phyloP scores from a whole-genome alignment of 805 yeast species.

The Suhomyces sp. region DNA sequence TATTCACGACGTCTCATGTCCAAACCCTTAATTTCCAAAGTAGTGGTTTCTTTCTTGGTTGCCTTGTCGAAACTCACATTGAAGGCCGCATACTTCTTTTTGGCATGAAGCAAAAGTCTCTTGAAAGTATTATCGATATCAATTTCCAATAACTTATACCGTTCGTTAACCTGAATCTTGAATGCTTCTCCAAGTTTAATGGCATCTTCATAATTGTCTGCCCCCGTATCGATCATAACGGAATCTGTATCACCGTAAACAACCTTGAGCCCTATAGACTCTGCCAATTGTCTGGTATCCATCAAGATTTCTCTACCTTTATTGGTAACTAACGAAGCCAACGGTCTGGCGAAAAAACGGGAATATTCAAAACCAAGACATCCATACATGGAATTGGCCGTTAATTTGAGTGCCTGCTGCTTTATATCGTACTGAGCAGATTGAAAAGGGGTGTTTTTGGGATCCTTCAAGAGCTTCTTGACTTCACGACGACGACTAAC shows the following conservation, averaged over 20 bases:
- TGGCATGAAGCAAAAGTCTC: constrained; percentile 81
- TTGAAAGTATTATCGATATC: constrained; percentile 94
- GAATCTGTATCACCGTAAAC: constrained; percentile 99
- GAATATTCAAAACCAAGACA: constrained; percentile 92
- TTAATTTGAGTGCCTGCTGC: constrained; percentile 91
- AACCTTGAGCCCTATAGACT: constrained; percentile 74
- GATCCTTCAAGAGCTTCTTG: constrained; percentile 76
- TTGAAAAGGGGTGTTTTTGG: constrained; percentile 60
- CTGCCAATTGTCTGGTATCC: constrained; percentile 92
- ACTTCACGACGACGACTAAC: constrained; percentile 93
- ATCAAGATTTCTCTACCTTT: constrained; percentile 93
- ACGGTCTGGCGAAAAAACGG: constrained; percentile 91
- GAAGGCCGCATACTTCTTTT: constrained; percentile 96
- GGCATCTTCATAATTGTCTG: constrained; percentile 66
- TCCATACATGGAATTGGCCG: constrained; percentile 99
- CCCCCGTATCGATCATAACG: constrained; percentile 94
- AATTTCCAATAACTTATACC: constrained; percentile 83
- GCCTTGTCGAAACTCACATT: constrained; percentile 49
- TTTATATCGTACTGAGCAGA: constrained; percentile 87
- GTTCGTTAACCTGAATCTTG: constrained; percentile 80
- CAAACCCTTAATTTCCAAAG: constrained; percentile 88
- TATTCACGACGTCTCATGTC: constrained; percentile 97
- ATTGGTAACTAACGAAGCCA: constrained; percentile 92
- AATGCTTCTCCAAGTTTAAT: constrained; percentile 79
- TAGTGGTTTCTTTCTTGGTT: constrained; percentile 51